Conservation (phyloP, 805 yeast species). For the Myxozyma monticola region DNA sequence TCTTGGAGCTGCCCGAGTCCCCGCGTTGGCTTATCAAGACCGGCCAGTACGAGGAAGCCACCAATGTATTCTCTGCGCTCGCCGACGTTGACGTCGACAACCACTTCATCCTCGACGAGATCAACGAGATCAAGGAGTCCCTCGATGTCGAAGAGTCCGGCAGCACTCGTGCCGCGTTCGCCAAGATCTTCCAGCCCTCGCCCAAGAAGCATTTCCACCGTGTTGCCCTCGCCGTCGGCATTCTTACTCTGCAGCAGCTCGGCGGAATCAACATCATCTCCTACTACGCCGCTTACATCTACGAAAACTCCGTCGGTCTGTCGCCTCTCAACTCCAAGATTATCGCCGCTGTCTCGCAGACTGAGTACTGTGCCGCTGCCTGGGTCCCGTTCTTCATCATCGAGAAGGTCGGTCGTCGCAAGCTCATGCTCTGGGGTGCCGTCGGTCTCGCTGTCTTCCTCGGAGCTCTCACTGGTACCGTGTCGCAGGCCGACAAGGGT, state of each 20-base stretch:
- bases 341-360: conserved; percentile 48
- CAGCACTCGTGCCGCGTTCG: conserved; percentile 27
- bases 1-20: conserved; percentile 74
- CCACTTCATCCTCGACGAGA: conserved; percentile 42
- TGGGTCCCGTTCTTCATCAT: conserved; percentile 56
- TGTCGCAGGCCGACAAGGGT: conserved; percentile 41
- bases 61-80: conserved; percentile 19
- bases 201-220: conserved; percentile 57
- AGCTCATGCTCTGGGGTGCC: conserved; percentile 19
- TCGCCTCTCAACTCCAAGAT: conserved; percentile 44
- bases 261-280: conserved; percentile 59
- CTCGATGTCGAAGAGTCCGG: conserved; percentile 10
- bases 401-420: conserved; percentile 55
- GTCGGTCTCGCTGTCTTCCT: conserved; percentile 32
- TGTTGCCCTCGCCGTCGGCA: conserved; percentile 46
- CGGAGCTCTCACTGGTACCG: conserved; percentile 42
- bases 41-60: conserved; percentile 63
- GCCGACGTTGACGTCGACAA: conserved; percentile 34
- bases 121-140: conserved; percentile 28
- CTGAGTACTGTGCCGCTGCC: conserved; percentile 44
- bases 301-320: conserved; percentile 50
- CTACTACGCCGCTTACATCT: conserved; percentile 59
- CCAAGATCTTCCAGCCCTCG: conserved; percentile 47
- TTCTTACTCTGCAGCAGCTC: conserved; percentile 52
- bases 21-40: conserved; percentile 81